Conservation (phyloP, 2,329 filamentous ascomycete species). For the Graphiopsis chlorocephala region DNA sequence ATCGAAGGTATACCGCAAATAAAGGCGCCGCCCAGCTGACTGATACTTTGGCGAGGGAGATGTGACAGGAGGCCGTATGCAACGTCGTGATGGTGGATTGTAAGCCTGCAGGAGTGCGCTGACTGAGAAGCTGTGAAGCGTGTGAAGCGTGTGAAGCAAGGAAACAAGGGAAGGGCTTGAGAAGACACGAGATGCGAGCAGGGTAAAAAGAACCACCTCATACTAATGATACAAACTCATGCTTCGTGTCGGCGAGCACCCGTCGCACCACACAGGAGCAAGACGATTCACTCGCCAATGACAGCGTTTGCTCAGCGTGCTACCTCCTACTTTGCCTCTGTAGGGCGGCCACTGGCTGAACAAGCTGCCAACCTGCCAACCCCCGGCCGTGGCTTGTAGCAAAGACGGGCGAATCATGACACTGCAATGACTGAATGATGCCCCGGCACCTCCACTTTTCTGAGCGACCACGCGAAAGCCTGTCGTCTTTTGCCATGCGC, state of each 20-base stretch:
- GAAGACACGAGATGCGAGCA: not conserved
- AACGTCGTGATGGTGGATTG: not conserved
- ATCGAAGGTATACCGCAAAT: slow-evolving; percentile 6
- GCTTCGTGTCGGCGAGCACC: slow-evolving; percentile 1
- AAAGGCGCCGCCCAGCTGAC: not conserved
- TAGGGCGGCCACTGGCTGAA: not conserved
- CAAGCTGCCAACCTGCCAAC: not conserved
- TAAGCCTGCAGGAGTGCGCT: slow-evolving; percentile 1
- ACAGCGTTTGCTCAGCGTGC: not conserved
- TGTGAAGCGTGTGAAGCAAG: not conserved
- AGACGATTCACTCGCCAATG: not conserved
- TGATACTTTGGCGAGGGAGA: not conserved
- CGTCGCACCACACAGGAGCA: not conserved
- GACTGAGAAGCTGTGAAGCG: not conserved
- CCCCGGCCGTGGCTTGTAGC: not conserved
- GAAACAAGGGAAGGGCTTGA: too few relatives aligned
- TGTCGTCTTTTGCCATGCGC: not conserved
- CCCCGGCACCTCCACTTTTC: not conserved
- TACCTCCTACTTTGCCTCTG: not conserved
- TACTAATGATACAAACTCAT: not conserved
- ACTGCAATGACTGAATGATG: not conserved
- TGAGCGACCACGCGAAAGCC: not conserved
- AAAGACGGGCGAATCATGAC: not conserved
- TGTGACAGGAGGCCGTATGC: not conserved
- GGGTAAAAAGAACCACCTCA: not conserved